Percentiles rank a stretch among this genome's conserved stretches.
phyloP scores from a whole-genome alignment of 2,329 filamentous ascomycete genomes.

The Stachybotrys elegans region DNA sequence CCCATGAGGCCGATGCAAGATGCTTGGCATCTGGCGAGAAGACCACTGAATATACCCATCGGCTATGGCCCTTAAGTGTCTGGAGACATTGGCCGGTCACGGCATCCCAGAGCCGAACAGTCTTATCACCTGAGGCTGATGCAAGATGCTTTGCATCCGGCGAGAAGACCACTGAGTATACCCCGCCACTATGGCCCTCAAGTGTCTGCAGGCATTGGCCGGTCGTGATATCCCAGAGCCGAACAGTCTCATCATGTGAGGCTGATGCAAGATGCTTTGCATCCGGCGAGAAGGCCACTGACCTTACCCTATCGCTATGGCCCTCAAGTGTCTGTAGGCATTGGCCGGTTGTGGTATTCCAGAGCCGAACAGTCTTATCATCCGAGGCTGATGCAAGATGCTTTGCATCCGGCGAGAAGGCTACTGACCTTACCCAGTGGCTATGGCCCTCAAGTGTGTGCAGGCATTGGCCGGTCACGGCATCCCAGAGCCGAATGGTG shows the following conservation, averaged over 20 bases:
- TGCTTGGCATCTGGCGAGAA: background rate
- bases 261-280: background rate
- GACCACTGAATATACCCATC: constrained; percentile 3
- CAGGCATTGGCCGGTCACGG: constrained; percentile 4
- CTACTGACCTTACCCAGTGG: constrained; percentile 4
- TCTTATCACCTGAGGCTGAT: background rate
- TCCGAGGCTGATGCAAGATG: constrained; percentile 6
- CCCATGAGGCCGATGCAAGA: constrained; percentile 3
- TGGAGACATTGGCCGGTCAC: constrained; percentile 2
- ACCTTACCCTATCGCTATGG: background rate
- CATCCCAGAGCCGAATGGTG: constrained; percentile 12
- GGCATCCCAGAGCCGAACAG: constrained; percentile 6
- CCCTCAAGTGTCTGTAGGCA: constrained; percentile 6
- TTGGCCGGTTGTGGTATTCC: constrained; percentile 5
- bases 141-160: background rate
- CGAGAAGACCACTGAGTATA: constrained; percentile 3
- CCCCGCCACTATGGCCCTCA: background rate
- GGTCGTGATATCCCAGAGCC: background rate
- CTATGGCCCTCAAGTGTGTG: constrained; percentile 8
- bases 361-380: constrained; percentile 7
- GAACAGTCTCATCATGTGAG: background rate
- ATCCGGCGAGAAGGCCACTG: background rate
- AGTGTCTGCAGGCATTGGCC: constrained; percentile 4
- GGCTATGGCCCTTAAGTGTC: constrained; percentile 7
- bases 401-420: constrained; percentile 3